A percentile compares a stretch with the other conserved stretches of the same genome.
Evolutionary conservation across 1,284 basidiomycete genomes (phyloP).

Genomic region (Puccinia novopanici): DNA sequence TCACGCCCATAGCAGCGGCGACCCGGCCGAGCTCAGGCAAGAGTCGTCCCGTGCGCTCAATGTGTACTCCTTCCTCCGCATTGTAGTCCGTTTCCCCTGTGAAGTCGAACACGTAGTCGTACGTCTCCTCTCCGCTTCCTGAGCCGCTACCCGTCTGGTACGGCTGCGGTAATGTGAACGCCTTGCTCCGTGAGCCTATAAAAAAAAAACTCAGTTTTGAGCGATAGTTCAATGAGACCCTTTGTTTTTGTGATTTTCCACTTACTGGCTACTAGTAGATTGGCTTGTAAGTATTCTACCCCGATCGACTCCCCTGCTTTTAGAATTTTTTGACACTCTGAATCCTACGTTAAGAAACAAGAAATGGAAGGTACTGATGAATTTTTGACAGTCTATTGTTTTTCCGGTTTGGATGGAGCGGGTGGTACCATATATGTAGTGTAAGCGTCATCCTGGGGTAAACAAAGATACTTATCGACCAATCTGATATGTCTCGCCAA

Average conservation of each 20-base stretch:
- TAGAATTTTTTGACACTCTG: conserved; percentile 51
- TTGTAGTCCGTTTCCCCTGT: conserved; percentile 51
- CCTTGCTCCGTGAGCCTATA: conserved; percentile 41
- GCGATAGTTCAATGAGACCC: too few relatives aligned
- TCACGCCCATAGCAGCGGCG: conserved; percentile 32
- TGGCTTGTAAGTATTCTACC: conserved; percentile 54
- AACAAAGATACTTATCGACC: conserved; percentile 51
- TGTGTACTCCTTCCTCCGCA: conserved; percentile 48
- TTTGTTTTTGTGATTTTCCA: not conserved
- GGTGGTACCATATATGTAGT: conserved; percentile 49
- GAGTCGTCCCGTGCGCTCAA: conserved; percentile 48
- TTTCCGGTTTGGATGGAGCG: not conserved
- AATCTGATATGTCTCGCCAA: conserved; percentile 48
- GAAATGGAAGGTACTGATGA: not conserved
- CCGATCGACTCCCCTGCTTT: conserved; percentile 50
- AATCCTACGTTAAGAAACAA: conserved; percentile 34
- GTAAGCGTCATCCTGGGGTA: conserved; percentile 51
- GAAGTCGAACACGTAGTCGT: conserved; percentile 51
- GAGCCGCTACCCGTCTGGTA: conserved; percentile 14
- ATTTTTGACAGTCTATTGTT: not conserved
- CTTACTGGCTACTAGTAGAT: conserved; percentile 49
- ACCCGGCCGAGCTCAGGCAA: conserved; percentile 45
- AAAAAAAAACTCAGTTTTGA: not conserved
- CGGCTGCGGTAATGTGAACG: conserved; percentile 41
- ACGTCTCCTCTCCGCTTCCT: conserved; percentile 12